Conservation (phyloP, 2,329 filamentous ascomycete species). For the Monilinia aucupariae region DNA sequence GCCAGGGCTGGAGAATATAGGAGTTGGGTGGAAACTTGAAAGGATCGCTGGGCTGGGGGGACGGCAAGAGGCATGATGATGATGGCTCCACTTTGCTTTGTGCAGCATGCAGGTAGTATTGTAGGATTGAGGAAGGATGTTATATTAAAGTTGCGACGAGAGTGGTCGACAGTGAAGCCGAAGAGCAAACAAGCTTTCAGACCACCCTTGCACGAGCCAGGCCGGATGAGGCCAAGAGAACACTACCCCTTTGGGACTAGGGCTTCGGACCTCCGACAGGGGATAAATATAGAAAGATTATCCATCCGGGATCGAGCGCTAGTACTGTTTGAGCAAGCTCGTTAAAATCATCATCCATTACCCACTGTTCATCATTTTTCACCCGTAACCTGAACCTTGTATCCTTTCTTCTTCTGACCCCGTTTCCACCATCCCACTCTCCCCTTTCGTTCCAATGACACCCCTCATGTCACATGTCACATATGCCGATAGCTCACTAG, state of each 20-base stretch:
- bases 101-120: background rate
- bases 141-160: constrained; percentile 7
- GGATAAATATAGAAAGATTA: background rate
- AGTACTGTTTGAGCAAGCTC: background rate
- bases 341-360: too few relatives aligned
- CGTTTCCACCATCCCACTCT: too few relatives aligned
- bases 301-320: background rate
- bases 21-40: too few relatives aligned
- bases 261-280: background rate
- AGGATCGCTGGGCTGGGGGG: background rate
- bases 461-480: background rate
- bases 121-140: too few relatives aligned
- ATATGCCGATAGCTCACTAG: background rate
- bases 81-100: background rate
- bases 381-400: too few relatives aligned
- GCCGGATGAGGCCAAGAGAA: background rate
- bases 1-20: background rate
- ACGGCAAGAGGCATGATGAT: background rate
- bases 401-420: too few relatives aligned
- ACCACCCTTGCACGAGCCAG: background rate
- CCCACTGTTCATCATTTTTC: too few relatives aligned
- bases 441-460: too few relatives aligned
- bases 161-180: background rate
- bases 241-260: background rate
- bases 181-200: constrained; percentile 4